A percentile compares a stretch with the other conserved stretches of the same genome.
phyloP scores from a whole-genome alignment of 495 filamentous ascomycete species.

The Xylaria castorea region DNA sequence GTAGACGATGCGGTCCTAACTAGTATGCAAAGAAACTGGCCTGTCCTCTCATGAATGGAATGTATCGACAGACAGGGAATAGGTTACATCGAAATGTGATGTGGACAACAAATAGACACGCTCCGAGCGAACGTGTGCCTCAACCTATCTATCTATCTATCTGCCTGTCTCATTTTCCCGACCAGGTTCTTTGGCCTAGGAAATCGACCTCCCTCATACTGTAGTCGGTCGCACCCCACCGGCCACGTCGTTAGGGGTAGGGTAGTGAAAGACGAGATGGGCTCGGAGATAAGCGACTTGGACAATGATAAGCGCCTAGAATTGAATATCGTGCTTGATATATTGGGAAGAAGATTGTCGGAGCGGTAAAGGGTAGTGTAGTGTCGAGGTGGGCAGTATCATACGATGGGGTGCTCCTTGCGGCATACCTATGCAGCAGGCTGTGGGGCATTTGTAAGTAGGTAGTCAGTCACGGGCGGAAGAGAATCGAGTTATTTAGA shows the following conservation, averaged over 20 bases:
- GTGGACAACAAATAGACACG: neutral
- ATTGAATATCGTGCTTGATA: neutral
- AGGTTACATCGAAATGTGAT: neutral
- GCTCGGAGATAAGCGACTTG: neutral
- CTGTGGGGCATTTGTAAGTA: slow-evolving; percentile 1
- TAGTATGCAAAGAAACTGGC: too few species aligned
- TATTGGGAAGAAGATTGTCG: neutral
- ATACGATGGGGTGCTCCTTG: slow-evolving; percentile 7
- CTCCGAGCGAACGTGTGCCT: neutral
- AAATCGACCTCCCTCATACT: neutral
- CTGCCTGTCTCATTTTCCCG: neutral
- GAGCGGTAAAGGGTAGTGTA: neutral
- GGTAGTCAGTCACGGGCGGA: neutral
- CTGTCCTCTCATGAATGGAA: neutral
- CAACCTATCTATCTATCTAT: neutral
- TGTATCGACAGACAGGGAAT: neutral
- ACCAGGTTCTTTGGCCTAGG: neutral
- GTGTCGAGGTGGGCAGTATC: neutral
- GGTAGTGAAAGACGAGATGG: neutral
- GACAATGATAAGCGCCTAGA: neutral
- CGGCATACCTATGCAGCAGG: neutral
- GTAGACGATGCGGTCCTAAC: too few species aligned
- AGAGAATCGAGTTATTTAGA: neutral
- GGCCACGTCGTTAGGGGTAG: neutral
- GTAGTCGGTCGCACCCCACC: too few species aligned